A percentile compares a stretch with the other conserved stretches of the same genome.
These are phyloP conservation scores for Euclidium syriacum DNA, from an alignment of 345 rosid genomes.

Conservation along the genomic window DNA sequence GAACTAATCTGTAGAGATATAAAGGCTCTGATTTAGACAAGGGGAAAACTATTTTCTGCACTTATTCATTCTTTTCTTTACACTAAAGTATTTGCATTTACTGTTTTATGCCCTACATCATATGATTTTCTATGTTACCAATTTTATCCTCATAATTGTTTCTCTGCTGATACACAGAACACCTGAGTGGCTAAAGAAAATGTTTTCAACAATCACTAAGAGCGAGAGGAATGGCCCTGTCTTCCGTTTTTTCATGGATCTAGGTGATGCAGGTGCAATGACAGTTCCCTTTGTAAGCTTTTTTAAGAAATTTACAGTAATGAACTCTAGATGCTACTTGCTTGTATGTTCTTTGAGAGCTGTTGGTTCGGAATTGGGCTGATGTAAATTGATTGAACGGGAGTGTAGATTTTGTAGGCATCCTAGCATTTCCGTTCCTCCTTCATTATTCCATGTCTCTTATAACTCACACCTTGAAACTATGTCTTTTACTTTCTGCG, in stretches of 20 bases:
- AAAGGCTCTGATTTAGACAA: neutral
- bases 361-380: neutral
- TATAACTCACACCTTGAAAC: neutral
- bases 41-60: neutral
- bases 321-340: neutral
- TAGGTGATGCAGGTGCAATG: constrained; percentile 85
- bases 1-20: neutral
- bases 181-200: constrained; percentile 90
- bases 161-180: constrained; percentile 42
- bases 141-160: neutral
- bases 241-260: constrained; percentile 89
- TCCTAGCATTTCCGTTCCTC: neutral
- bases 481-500: neutral
- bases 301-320: neutral
- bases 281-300: constrained; percentile 15
- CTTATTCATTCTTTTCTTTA: neutral
- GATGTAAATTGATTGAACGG: neutral
- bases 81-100: neutral
- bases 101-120: too few relatives aligned
- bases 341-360: neutral
- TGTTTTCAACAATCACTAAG: constrained; percentile 70
- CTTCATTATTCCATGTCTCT: neutral
- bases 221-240: constrained; percentile 88
- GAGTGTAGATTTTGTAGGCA: neutral
- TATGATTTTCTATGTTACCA: neutral